phyloP scores from a whole-genome alignment of 495 filamentous ascomycete species.

The Hyaloscypha bicolor region DNA sequence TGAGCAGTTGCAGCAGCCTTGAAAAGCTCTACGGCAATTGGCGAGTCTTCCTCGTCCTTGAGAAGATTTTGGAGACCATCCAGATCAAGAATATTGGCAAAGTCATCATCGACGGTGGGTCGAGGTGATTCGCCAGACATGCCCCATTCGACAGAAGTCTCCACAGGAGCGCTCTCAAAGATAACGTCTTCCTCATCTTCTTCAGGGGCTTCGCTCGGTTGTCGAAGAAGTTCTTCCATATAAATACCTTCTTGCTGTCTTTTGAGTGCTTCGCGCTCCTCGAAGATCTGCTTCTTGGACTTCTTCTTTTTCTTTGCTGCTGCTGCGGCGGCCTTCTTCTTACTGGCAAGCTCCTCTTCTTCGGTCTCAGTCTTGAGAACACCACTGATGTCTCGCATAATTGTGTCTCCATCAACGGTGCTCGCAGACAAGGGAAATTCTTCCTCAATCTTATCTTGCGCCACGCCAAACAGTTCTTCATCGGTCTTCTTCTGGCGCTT shows the following conservation, averaged over 20 bases:
- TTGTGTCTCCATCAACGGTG: slow-evolving; percentile 40
- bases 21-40: slow-evolving; percentile 28
- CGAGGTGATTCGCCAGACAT: slow-evolving; percentile 32
- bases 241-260: slow-evolving; percentile 43
- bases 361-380: slow-evolving; percentile 45
- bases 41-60: slow-evolving; percentile 81
- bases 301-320: slow-evolving; percentile 60
- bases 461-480: slow-evolving; percentile 71
- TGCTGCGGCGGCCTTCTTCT: slow-evolving; percentile 51
- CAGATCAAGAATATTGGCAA: slow-evolving; percentile 64
- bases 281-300: slow-evolving; percentile 72
- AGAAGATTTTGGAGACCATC: slow-evolving; percentile 77
- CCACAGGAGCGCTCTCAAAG: slow-evolving; percentile 27
- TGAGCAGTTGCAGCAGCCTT: neutral
- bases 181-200: slow-evolving; percentile 32
- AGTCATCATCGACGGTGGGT: slow-evolving; percentile 71
- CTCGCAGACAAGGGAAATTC: slow-evolving; percentile 42
- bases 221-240: slow-evolving; percentile 36
- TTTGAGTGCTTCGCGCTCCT: slow-evolving; percentile 67
- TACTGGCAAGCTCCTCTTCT: slow-evolving; percentile 35
- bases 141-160: slow-evolving; percentile 34
- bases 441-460: slow-evolving; percentile 52
- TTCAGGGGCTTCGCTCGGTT: slow-evolving; percentile 30
- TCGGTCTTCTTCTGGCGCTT: slow-evolving; percentile 67
- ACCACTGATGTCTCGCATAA: slow-evolving; percentile 42